Conservation (phyloP, 768 basidiomycete genomes). For the Paxillus ammoniavirescens region DNA sequence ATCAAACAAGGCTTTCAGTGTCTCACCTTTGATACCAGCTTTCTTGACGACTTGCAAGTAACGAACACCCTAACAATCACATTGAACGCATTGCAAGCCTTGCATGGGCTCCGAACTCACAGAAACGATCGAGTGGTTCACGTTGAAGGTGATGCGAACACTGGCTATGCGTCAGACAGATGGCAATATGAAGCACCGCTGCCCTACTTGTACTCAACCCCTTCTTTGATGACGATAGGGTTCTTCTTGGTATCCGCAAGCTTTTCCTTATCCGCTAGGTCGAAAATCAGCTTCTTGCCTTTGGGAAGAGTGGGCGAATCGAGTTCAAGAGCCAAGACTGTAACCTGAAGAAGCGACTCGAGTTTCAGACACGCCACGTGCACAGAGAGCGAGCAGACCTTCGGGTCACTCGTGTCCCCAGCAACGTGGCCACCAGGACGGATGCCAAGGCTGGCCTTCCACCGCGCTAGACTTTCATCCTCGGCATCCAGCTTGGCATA, state of each 20-base stretch:
- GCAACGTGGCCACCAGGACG: constrained; percentile 42
- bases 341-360: constrained; percentile 46
- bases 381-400: constrained; percentile 42
- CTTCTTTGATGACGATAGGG: constrained; percentile 77
- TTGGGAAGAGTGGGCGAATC: constrained; percentile 66
- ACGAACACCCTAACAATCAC: constrained; percentile 60
- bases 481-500: constrained; percentile 83
- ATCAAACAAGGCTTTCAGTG: not conserved
- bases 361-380: constrained; percentile 20
- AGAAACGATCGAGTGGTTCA: constrained; percentile 88
- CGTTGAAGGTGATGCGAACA: constrained; percentile 79
- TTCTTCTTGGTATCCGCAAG: constrained; percentile 69
- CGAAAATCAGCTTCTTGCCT: constrained; percentile 62
- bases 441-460: constrained; percentile 94
- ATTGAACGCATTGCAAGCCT: constrained; percentile 6
- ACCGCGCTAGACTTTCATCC: constrained; percentile 91
- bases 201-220: constrained; percentile 81
- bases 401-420: constrained; percentile 52
- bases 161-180: constrained; percentile 34
- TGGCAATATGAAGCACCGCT: not conserved
- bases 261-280: constrained; percentile 50
- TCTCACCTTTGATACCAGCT: constrained; percentile 65
- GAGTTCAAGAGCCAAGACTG: constrained; percentile 75
- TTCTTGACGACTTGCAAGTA: constrained; percentile 91
- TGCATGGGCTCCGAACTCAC: constrained; percentile 36